Evolutionary conservation across 495 filamentous ascomycete species (phyloP).

Genomic region (Astrocystis sublimbata): DNA sequence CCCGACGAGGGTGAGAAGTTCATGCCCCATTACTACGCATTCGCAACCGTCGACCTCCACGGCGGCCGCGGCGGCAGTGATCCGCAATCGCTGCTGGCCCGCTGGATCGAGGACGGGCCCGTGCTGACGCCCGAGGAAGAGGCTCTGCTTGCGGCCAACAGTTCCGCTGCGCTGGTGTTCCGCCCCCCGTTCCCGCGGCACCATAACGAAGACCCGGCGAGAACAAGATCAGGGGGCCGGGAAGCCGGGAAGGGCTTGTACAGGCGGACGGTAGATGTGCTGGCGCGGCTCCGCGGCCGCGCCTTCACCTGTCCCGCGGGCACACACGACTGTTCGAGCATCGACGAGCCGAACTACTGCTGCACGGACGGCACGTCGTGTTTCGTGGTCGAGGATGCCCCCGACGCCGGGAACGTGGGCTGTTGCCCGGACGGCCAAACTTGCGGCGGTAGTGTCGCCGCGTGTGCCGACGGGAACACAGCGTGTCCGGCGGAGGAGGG

Average conservation of each 20-base stretch:
- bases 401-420: conserved; percentile 78
- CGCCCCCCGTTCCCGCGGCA: conserved; percentile 43
- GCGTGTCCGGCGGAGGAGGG: conserved; percentile 68
- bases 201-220: conserved; percentile 21
- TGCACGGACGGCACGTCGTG: conserved; percentile 70
- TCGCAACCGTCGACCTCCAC: conserved; percentile 25
- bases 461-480: conserved; percentile 65
- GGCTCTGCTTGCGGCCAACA: conserved; percentile 27
- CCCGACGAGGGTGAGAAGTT: conserved; percentile 84
- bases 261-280: conserved; percentile 36
- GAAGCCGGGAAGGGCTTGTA: conserved; percentile 22
- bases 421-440: conserved; percentile 76
- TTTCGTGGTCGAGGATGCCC: conserved; percentile 53
- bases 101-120: conserved; percentile 4
- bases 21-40: conserved; percentile 61
- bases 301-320: conserved; percentile 75
- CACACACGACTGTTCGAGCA: conserved; percentile 65
- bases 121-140: conserved; percentile 23
- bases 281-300: conserved; percentile 43
- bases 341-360: conserved; percentile 75
- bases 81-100: conserved; percentile 21
- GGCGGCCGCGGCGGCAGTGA: background rate
- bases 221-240: background rate
- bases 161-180: conserved; percentile 32
- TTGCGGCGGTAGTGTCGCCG: conserved; percentile 65